Evolutionary conservation across 2,329 filamentous ascomycete species (phyloP), one percentile per base, ranked within the genome.

Genomic region (Beauveria sp.): DNA sequence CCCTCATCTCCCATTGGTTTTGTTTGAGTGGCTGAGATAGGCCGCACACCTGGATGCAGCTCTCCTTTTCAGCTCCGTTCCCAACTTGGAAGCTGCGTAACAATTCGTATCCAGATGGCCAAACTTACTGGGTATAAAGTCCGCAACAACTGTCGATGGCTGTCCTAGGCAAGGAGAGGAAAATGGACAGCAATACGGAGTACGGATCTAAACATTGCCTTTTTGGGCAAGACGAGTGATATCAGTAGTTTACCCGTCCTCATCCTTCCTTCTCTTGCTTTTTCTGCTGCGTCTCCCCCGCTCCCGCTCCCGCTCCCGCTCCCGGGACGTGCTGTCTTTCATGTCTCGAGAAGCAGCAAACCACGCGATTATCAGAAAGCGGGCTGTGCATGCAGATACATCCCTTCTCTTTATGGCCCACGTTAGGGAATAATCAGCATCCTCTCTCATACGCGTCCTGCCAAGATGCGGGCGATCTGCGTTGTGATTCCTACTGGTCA

Each of bases 361-460:
- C 50, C 50, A 53, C 34, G 34, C 34, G 50, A 53, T 53, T 24
- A 20, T 52, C 51, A 24, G 34, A 18, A n/a, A 54, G 51, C 18
- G 51, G 51, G 51, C 51, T 42, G 51, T 54, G 51, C 51, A 54
- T 52, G 51, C 34, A 53, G 51, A 53, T 53, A 34, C 51, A 42
- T 42, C 16, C 40, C 26, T 34, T 7, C 26, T 1, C 28, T 24
- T 6, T 52, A 10, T 42, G 51, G 20, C 54, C 54, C 3, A 5
- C 38, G 54, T 57, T 57, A 12, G 54, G 54, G 54, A 57, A 57
- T 49, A 57, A 57, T 57, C 54, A 31, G 54, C 54, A 45, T 45
- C 54, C 26, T 48, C 42, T 49, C 31, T 34, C 31, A 34, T 43
- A 24, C 43, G 43, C 53, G 53, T 48, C 52, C 28, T 34, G 54